Evolutionary conservation across 2,329 filamentous ascomycete species (phyloP), one percentile per base, ranked within the genome.

Genomic region (Pseudocercospora cruenta): DNA sequence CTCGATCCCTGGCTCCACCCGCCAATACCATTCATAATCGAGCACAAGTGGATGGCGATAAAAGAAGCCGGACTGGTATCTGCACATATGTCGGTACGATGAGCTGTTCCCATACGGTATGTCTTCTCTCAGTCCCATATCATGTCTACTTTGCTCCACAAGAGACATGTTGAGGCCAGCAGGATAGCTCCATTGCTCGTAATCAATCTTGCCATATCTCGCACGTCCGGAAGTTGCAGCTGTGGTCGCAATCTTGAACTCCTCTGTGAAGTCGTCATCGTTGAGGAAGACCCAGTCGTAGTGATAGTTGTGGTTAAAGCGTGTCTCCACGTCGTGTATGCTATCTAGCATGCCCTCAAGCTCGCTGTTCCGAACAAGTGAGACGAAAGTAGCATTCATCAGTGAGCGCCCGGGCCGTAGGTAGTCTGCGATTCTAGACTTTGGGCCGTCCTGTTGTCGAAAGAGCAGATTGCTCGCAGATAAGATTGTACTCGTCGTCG

Each of bases 261-360:
- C 55, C 55, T 58, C 28, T 28, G 55, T 58, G 55, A 58, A 58
- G n/a, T 43, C 16, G 12, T 58, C 55, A n/a, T 58, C 55, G 31
- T 58, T 58, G 7, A 58, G n/a, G n/a, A 58, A 58, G 19, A 58
- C 55, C 55, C 55, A 58, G n/a, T 58, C 55, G 31, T 58, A 58
- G 14, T 39, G 16, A n/a, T 58, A 58, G 3, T 43, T 58, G 28
- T 24, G 55, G 9, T 58, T 58, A n/a, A 58, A 58, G 10, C 55
- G 55, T 43, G 31, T n/a, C 98, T 97, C 78, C 94, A 98, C 79
- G 94, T 89, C 66, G 88, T 93, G 1, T 93, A 97, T 66, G 94
- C 98, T 81, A 94, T 94, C 43, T 92, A 93, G 71, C 96, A 93
- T 76, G 94, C 95, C 26, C 98, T 99, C 71, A 89, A 93, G 76